Evolutionary conservation across 805 yeast species (phyloP).

Genomic region (Debaryomyces prosopidis): DNA sequence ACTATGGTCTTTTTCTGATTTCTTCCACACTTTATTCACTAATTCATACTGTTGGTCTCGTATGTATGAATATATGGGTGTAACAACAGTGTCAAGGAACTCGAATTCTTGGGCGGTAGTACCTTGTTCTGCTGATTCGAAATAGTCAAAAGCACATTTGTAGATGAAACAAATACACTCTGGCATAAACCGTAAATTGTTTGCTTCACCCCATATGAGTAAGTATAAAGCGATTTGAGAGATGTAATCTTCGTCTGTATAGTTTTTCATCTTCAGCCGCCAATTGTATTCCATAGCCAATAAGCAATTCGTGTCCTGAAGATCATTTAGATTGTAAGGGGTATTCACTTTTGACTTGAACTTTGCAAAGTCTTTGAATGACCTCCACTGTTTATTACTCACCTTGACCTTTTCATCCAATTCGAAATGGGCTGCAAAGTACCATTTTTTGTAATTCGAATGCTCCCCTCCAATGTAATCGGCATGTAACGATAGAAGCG

Average conservation of each 20-base stretch:
- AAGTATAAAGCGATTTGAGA: conserved; percentile 64
- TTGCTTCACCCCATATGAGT: conserved; percentile 77
- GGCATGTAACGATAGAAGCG: conserved; percentile 75
- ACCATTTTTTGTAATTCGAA: conserved; percentile 90
- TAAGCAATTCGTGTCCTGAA: conserved; percentile 15
- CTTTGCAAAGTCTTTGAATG: conserved; percentile 16
- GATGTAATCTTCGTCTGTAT: conserved; percentile 57
- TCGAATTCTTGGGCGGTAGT: conserved; percentile 12
- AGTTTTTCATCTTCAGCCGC: conserved; percentile 61
- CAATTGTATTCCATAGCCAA: conserved; percentile 48
- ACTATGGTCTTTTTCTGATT: conserved; percentile 70
- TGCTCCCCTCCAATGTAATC: conserved; percentile 91
- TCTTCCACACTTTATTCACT: conserved; percentile 50
- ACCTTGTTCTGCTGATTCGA: conserved; percentile 7
- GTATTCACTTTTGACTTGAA: conserved; percentile 38
- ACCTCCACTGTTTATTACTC: conserved; percentile 43
- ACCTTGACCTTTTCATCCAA: conserved; percentile 69
- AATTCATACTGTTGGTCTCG: conserved; percentile 67
- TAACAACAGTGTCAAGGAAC: conserved; percentile 41
- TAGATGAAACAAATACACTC: conserved; percentile 37
- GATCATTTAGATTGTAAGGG: conserved; percentile 24
- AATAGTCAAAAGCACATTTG: conserved; percentile 26
- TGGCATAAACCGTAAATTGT: conserved; percentile 56
- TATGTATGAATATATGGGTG: conserved; percentile 57
- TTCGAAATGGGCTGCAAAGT: conserved; percentile 80